phyloP scores from a whole-genome alignment of 495 filamentous ascomycete species.

The Penicillium verhagenii region DNA sequence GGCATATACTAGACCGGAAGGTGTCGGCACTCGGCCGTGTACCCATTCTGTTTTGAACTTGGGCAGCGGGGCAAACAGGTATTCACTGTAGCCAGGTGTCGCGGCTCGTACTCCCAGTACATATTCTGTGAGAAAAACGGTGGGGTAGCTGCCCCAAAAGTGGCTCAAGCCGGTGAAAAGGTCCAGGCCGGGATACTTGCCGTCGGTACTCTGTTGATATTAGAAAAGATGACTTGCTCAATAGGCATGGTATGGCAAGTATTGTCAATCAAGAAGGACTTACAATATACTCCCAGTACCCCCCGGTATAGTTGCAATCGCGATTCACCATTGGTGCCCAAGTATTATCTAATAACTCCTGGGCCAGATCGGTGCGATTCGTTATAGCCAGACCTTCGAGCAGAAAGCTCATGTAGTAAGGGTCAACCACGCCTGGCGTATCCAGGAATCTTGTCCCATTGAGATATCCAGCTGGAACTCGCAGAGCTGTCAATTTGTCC shows the following conservation, averaged over 20 bases:
- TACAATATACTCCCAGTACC: constrained; percentile 11
- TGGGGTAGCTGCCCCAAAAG: constrained; percentile 9
- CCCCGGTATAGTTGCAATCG: constrained; percentile 7
- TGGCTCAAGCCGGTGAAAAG: constrained; percentile 6
- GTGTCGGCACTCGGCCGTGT: constrained; percentile 3
- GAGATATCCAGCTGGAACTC: not conserved
- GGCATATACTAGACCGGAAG: not conserved
- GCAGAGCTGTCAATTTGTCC: not conserved
- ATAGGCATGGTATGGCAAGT: too few species aligned
- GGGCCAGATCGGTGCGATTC: not conserved
- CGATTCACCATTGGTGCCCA: constrained; percentile 5
- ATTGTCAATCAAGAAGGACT: too few species aligned
- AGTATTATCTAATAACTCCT: constrained; percentile 4
- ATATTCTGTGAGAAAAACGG: constrained; percentile 7
- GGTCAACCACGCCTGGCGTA: not conserved
- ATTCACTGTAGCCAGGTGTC: not conserved
- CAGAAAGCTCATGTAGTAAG: not conserved
- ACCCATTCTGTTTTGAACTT: constrained; percentile 8
- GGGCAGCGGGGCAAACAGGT: constrained; percentile 1
- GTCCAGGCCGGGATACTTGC: constrained; percentile 5
- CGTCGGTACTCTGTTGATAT: constrained; percentile 3
- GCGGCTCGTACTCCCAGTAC: not conserved
- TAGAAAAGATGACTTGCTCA: too few species aligned
- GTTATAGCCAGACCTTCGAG: not conserved
- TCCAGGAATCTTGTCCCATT: not conserved